Base-by-base conservation (phyloP, 768 basidiomycete species). In the Tephrocybe sp. region DNA sequence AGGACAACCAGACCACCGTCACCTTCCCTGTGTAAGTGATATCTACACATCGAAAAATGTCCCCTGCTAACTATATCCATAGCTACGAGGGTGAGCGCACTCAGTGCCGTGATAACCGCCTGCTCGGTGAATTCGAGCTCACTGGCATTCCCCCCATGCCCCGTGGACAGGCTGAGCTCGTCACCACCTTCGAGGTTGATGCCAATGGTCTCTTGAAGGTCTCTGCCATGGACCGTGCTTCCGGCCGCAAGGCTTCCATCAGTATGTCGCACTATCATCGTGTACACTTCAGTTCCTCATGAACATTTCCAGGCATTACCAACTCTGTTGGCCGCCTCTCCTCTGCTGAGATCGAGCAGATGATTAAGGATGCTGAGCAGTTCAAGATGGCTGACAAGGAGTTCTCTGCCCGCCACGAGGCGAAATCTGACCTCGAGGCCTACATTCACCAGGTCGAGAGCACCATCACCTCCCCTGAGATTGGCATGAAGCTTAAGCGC, bases 1-100 rank as follows among this genome's bases (percentile, higher is more conserved):
- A 99, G 83, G 97, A 99, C 81, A 99, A 98, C 82, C 97, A 98
- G 76, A 99, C 97, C 55, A 96, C 92, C 55, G 97, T 99, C 76
- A 98, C 96, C 59, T 99, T 98, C 92, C 97, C 97, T 62, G 97
- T 99, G 84, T 87, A 75, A 65, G 83, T 66, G 10, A 13, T 31
- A 35, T 57, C 32, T 41, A 10, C 32, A 11, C 34, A 16, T 46
- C 44, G 32, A 16, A 1, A 16, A n/a, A 32, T 39, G 10, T 13
- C n/a, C 22, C 44, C 19, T 63, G 53, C 20, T 55, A 41, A 41
- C 47, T 51, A 30, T 39, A 1, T 35, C 26, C 16, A 22, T 56
- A 87, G 85, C 39, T 98, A 99, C 75, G 97, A 99, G 82, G 97
- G 97, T 68, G 97, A 99, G 77, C 94, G 97, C 60, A 98, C 96